A percentile compares a stretch with the other conserved stretches of the same genome.
These are phyloP conservation scores for Phytophthora hybrid DNA, from an alignment of 352 stramenopile species.

Conservation along the genomic window DNA sequence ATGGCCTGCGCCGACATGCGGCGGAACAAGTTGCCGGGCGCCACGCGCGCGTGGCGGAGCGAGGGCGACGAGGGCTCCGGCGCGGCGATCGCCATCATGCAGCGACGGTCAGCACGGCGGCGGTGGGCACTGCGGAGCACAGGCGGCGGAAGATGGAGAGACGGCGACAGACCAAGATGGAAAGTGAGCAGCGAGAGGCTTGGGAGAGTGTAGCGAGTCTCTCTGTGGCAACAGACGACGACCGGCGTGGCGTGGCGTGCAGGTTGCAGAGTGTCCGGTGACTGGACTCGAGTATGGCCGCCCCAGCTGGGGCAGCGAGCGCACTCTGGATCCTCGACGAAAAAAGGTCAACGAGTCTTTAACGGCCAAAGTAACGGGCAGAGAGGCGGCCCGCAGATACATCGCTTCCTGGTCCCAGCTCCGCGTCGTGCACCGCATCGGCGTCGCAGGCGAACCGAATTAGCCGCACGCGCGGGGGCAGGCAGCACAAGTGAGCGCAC, in stretches of 20 bases:
- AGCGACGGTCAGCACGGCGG: slow-evolving; percentile 3
- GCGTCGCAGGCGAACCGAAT: slow-evolving; percentile 3
- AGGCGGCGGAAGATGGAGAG: neutral
- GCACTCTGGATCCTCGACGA: slow-evolving; percentile 15
- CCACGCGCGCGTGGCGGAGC: slow-evolving; percentile 25
- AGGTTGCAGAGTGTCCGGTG: slow-evolving; percentile 4
- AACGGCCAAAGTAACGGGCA: slow-evolving; percentile 27
- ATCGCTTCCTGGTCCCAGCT: slow-evolving; percentile 8
- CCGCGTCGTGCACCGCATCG: slow-evolving; percentile 8
- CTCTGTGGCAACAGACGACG: slow-evolving; percentile 20
- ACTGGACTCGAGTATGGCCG: neutral
- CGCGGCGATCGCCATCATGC: slow-evolving; percentile 32
- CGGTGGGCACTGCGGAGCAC: neutral
- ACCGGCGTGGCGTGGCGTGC: slow-evolving; percentile 3
- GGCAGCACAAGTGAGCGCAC: slow-evolving; percentile 1
- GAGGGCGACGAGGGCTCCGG: slow-evolving; percentile 10
- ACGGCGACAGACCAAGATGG: slow-evolving; percentile 20
- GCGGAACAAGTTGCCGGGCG: slow-evolving; percentile 48
- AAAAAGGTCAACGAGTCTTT: slow-evolving; percentile 21
- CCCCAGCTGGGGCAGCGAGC: slow-evolving; percentile 10
- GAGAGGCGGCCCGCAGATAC: slow-evolving; percentile 31
- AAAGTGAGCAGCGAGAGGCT: slow-evolving; percentile 23
- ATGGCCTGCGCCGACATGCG: slow-evolving; percentile 72
- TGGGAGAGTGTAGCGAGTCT: neutral
- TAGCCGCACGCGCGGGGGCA: neutral